A percentile compares a stretch with the other conserved stretches of the same genome.
Conservation (phyloP, 352 stramenopile genomes). For the Pythium diclinum region DNA sequence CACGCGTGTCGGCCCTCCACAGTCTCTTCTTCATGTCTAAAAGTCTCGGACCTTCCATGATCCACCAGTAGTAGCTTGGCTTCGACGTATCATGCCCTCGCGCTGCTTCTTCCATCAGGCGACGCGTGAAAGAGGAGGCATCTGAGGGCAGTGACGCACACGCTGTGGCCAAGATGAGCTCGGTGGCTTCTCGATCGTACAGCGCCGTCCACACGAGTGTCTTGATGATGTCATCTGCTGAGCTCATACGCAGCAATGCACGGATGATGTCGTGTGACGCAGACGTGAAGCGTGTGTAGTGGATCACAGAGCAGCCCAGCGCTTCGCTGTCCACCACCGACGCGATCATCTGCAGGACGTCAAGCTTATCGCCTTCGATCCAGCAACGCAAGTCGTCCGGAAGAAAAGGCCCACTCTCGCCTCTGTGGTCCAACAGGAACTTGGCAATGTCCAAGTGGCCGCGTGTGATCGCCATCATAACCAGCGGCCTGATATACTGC, state of each 20-base stretch:
- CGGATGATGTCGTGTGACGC: not conserved
- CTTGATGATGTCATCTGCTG: conserved; percentile 8
- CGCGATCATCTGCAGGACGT: conserved; percentile 12
- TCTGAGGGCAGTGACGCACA: not conserved
- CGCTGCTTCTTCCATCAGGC: not conserved
- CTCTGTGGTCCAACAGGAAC: conserved; percentile 10
- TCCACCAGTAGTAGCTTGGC: too few relatives aligned
- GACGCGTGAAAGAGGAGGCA: not conserved
- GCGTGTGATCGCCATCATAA: conserved; percentile 8
- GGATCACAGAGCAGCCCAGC: conserved; percentile 14
- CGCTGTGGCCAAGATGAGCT: not conserved
- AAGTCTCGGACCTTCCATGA: too few relatives aligned
- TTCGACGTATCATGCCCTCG: too few relatives aligned
- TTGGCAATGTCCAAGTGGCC: conserved; percentile 9
- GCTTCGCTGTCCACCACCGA: not conserved
- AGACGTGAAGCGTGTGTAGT: conserved; percentile 6
- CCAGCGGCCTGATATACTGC: not conserved
- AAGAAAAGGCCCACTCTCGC: not conserved
- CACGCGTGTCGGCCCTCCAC: not conserved
- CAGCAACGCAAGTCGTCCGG: not conserved
- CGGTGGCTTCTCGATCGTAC: not conserved
- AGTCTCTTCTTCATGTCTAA: not conserved
- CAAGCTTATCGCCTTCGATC: conserved; percentile 1
- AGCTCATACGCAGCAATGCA: conserved; percentile 9
- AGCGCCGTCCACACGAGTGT: conserved; percentile 15